These are phyloP conservation scores for Pisolithus orientalis DNA, from an alignment of 768 basidiomycete genomes.

Conservation along the genomic window DNA sequence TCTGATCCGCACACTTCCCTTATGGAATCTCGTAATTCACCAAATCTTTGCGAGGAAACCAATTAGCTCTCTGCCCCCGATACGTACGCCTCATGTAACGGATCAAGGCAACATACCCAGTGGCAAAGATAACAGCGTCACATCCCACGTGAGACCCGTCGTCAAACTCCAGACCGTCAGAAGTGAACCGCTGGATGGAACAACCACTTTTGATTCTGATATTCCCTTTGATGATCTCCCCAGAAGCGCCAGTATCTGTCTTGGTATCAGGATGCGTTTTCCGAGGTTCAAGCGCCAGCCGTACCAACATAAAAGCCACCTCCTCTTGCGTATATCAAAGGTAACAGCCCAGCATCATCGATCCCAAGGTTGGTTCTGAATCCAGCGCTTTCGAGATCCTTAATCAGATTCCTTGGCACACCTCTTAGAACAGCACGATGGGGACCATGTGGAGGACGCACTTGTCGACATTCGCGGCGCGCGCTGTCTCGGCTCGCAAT, in stretches of 20 bases:
- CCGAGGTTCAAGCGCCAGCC: neutral
- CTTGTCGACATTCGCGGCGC: constrained; percentile 16
- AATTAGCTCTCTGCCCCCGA: neutral
- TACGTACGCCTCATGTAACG: neutral
- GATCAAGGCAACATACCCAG: constrained; percentile 19
- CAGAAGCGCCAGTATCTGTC: constrained; percentile 34
- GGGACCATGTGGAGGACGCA: neutral
- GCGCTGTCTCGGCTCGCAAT: neutral
- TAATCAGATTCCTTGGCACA: constrained; percentile 30
- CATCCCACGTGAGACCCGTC: constrained; percentile 21
- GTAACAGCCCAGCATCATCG: constrained; percentile 31
- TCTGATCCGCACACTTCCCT: constrained; percentile 41
- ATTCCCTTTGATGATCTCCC: constrained; percentile 40
- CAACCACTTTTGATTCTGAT: constrained; percentile 45
- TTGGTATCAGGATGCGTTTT: neutral
- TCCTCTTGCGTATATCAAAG: constrained; percentile 24
- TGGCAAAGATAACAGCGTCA: constrained; percentile 29
- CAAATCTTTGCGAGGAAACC: constrained; percentile 31
- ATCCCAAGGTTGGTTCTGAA: constrained; percentile 34
- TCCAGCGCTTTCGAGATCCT: constrained; percentile 30
- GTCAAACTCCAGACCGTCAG: constrained; percentile 22
- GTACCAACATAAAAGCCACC: constrained; percentile 37
- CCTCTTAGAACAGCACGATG: neutral
- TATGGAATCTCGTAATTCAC: constrained; percentile 36
- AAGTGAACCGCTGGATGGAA: constrained; percentile 21